A percentile compares a stretch with the other conserved stretches of the same genome.
Evolutionary conservation across 1,139 yeast species (phyloP).

Genomic region (Arxiozyma telluris): DNA sequence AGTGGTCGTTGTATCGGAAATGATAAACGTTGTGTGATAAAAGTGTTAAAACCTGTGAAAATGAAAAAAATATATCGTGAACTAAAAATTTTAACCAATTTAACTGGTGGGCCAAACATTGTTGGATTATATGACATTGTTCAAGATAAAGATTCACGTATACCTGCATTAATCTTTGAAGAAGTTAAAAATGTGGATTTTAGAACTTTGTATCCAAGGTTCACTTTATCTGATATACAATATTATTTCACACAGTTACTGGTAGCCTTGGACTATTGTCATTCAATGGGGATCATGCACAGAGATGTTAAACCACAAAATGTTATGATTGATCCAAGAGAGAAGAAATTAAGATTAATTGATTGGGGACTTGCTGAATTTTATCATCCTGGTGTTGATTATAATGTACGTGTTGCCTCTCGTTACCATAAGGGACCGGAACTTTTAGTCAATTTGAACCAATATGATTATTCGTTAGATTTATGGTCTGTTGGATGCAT

Average conservation of each 20-base stretch:
- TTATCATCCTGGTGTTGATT: conserved; percentile 89
- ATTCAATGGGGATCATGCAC: conserved; percentile 97
- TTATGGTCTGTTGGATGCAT: conserved; percentile 97
- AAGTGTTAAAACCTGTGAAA: conserved; percentile 94
- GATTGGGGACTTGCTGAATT: conserved; percentile 99
- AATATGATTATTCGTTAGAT: conserved; percentile 90
- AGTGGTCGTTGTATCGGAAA: conserved; percentile 59
- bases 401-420: conserved; percentile 94
- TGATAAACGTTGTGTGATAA: conserved; percentile 61
- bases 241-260: conserved; percentile 83
- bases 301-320: conserved; percentile 98
- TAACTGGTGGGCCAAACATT: conserved; percentile 47
- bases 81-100: conserved; percentile 81
- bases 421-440: conserved; percentile 98
- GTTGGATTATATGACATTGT: conserved; percentile 77
- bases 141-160: conserved; percentile 84
- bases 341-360: conserved; percentile 63
- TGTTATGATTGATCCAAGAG: conserved; percentile 91
- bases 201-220: conserved; percentile 83
- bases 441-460: conserved; percentile 78
- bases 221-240: conserved; percentile 72
- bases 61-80: conserved; percentile 94
- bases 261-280: conserved; percentile 86
- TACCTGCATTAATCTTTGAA: conserved; percentile 91
- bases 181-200: conserved; percentile 85